Evolutionary conservation across 1,284 basidiomycete species (phyloP).

Genomic region (Cutaneotrichosporon daszewskae): DNA sequence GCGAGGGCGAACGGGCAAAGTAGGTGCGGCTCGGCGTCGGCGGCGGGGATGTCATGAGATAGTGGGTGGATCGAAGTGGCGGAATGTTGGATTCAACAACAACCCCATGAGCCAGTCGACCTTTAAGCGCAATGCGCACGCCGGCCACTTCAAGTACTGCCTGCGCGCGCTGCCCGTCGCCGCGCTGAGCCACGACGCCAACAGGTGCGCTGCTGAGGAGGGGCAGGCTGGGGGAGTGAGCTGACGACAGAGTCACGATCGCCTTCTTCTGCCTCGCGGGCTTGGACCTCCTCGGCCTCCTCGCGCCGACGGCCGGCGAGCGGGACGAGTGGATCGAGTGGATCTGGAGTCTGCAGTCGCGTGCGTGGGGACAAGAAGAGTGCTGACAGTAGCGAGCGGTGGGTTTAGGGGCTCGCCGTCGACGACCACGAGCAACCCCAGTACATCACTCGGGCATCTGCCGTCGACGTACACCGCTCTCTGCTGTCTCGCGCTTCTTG

Average conservation of each 20-base stretch:
- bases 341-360: slow-evolving; percentile 78
- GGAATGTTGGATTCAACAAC: neutral
- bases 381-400: slow-evolving; percentile 51
- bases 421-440: slow-evolving; percentile 52
- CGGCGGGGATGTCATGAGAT: slow-evolving; percentile 3
- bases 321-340: slow-evolving; percentile 66
- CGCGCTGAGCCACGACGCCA: slow-evolving; percentile 41
- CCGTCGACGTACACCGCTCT: slow-evolving; percentile 89
- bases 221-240: neutral
- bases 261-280: slow-evolving; percentile 78
- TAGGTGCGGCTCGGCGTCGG: neutral
- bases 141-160: slow-evolving; percentile 42
- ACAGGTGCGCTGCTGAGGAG: slow-evolving; percentile 26
- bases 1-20: too few species aligned
- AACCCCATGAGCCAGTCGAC: slow-evolving; percentile 28
- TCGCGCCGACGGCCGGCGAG: slow-evolving; percentile 55
- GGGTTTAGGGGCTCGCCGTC: slow-evolving; percentile 74
- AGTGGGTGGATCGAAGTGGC: neutral
- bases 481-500: slow-evolving; percentile 68
- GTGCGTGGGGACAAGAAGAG: slow-evolving; percentile 32
- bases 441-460: slow-evolving; percentile 68
- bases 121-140: slow-evolving; percentile 46
- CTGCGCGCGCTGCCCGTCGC: slow-evolving; percentile 37
- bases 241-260: slow-evolving; percentile 60
- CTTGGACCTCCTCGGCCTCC: slow-evolving; percentile 62